Conservation (phyloP, 257 asterid species). For the Voacanga thouarsii region DNA sequence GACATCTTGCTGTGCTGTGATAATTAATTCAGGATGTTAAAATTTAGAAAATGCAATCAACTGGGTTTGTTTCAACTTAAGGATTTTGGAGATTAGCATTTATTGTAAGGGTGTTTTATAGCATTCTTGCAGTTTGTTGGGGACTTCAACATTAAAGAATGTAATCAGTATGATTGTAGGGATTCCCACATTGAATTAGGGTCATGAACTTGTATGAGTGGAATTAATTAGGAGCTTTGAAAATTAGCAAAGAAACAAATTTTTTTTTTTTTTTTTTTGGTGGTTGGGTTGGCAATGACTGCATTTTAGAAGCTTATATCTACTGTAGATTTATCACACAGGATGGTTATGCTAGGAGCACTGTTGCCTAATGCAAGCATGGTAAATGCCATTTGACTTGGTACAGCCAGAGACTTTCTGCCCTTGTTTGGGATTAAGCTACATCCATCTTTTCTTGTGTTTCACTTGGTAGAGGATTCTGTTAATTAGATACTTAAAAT, state of each 20-base stretch:
- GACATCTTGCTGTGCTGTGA: neutral
- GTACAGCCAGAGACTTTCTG: neutral
- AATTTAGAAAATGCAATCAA: neutral
- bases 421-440: neutral
- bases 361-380: neutral
- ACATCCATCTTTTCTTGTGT: neutral
- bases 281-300: neutral
- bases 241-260: neutral
- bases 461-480: no score
- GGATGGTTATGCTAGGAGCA: neutral
- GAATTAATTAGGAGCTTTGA: neutral
- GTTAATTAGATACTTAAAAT: no score
- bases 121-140: neutral
- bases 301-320: neutral
- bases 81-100: neutral
- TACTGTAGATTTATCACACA: neutral
- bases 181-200: neutral
- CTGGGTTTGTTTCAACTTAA: neutral
- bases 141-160: neutral
- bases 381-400: neutral
- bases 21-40: neutral
- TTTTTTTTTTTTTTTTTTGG: no score
- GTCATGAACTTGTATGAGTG: neutral
- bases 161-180: neutral
- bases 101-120: neutral